Evolutionary conservation across 805 yeast genomes (phyloP), one percentile per base, ranked within the genome.

Genomic region (Helenozyma baotianmanensis): DNA sequence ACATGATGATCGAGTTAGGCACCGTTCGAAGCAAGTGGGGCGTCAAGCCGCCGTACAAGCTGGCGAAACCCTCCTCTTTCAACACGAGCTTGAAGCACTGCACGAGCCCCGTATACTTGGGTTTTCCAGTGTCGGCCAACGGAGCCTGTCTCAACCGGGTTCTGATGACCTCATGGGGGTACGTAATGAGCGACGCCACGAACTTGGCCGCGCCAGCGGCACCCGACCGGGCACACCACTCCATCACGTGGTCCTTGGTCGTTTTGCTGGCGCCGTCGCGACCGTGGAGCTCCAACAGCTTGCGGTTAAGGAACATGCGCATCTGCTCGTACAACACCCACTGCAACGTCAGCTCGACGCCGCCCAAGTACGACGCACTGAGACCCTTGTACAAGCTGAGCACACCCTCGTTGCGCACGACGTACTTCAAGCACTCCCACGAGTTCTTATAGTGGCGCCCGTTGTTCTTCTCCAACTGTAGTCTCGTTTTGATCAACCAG

Each of bases 301-400:
- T 70, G 45, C 64, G 68, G 43, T 63, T 60, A 29, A 92, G 82
- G 23, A 82, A 54, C 15, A 66, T 49, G 55, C 83, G 86, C 96
- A 92, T 89, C 57, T 87, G 96, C 60, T 92, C 98, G 53, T 92
- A 92, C 25, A 92, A 70, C 15, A 92, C 84, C 98, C 98, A 92
- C 58, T 92, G 98, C 35, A 92, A 61, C 1, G 97, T 86, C 29
- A 94, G 81, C 63, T 92, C 98, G 2, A 74, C 79, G 0, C 96
- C 89, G 4, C 98, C 98, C 41, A 92, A 64, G 56, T 92, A 92
- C 1, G 96, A 86, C 0, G 97, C 97, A 25, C 90, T 78, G 35
- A 92, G 65, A n/a, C 98, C 98, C 47, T 79, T 78, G 54, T 92
- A 92, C 21, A 92, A 67, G 15, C 96, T 89, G 6, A 50, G 49